These are phyloP conservation scores for Globisporangium heterothallicum DNA, from an alignment of 352 stramenopile species.

Conservation along the genomic window DNA sequence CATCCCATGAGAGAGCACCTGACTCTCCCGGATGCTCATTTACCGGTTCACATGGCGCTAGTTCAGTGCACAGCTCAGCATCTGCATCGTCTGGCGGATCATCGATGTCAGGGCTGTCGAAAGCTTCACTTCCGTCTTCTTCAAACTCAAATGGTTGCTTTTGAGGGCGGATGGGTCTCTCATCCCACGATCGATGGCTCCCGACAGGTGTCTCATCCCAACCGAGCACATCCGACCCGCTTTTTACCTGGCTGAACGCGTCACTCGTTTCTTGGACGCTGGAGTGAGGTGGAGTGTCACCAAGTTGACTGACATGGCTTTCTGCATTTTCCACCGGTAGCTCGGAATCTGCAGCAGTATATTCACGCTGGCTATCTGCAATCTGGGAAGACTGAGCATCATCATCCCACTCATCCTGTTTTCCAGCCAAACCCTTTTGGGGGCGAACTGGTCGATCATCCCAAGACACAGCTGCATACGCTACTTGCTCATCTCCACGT, in stretches of 20 bases:
- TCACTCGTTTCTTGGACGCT: not conserved
- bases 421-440: too few species aligned
- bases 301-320: not conserved
- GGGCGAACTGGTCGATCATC: conserved; percentile 16
- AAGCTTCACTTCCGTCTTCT: not conserved
- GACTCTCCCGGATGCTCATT: not conserved
- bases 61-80: not conserved
- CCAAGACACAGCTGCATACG: conserved; percentile 1
- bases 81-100: not conserved
- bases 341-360: not conserved
- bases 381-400: not conserved
- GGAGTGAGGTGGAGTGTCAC: not conserved
- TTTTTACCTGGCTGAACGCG: not conserved
- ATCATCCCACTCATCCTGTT: not conserved
- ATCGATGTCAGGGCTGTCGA: not conserved
- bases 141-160: not conserved
- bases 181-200: conserved; percentile 7
- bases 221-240: too few species aligned
- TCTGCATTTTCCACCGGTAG: not conserved
- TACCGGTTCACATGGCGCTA: not conserved
- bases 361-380: not conserved
- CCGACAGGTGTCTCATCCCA: conserved; percentile 8
- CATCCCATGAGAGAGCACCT: not conserved
- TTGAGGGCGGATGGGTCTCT: conserved; percentile 14
- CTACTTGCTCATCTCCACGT: not conserved